A percentile compares a stretch with the other conserved stretches of the same genome.
Evolutionary conservation across 2,329 filamentous ascomycete species (phyloP).

Genomic region (Celoporthe dispersa): DNA sequence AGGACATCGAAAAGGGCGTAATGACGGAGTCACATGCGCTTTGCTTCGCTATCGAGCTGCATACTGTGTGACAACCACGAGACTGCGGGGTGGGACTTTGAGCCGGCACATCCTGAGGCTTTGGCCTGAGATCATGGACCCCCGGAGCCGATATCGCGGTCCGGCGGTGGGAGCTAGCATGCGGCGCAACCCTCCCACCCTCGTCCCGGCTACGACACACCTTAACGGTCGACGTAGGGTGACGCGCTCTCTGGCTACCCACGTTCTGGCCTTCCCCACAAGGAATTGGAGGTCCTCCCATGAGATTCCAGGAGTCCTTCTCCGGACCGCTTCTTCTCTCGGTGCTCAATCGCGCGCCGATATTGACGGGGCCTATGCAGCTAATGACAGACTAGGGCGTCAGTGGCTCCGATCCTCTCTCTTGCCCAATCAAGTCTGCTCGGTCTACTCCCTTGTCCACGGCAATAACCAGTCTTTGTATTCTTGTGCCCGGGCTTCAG

Average conservation of each 20-base stretch:
- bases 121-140: constrained; percentile 1
- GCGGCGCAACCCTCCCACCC: neutral
- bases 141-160: constrained; percentile 9
- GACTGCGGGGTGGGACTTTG: neutral
- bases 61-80: neutral
- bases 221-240: neutral
- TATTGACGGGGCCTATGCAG: neutral
- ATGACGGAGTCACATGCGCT: neutral
- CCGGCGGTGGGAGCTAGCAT: neutral
- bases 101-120: neutral
- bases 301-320: neutral
- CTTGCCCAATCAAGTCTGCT: constrained; percentile 21
- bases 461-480: constrained; percentile 19
- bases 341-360: constrained; percentile 15
- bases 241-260: neutral
- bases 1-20: neutral
- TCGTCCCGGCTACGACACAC: neutral
- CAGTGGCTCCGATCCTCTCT: constrained; percentile 14
- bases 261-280: neutral
- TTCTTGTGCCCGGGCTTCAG: constrained; percentile 19
- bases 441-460: constrained; percentile 12
- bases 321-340: neutral
- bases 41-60: neutral
- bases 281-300: neutral
- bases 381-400: constrained; percentile 17